A percentile compares a stretch with the other conserved stretches of the same genome.
Evolutionary conservation across 805 yeast genomes (phyloP).

Genomic region (Candida sanyiensis): DNA sequence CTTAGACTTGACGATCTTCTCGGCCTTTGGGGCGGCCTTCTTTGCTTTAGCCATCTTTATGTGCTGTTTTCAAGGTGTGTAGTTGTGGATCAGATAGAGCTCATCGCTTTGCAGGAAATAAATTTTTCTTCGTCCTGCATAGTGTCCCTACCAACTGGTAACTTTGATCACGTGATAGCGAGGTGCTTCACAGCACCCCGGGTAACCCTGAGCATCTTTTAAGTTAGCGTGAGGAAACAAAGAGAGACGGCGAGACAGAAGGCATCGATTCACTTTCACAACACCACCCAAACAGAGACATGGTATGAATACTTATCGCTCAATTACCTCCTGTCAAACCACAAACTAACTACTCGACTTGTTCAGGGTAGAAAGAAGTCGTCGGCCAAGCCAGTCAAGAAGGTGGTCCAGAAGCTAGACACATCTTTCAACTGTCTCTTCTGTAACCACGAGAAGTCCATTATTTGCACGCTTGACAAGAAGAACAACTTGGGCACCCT

Average conservation of each 20-base stretch:
- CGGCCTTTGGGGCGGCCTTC: conserved; percentile 10
- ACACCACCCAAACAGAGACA: too few species aligned
- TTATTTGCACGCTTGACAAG: conserved; percentile 82
- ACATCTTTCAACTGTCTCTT: conserved; percentile 85
- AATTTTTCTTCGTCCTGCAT: conserved; percentile 8
- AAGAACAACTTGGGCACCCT: conserved; percentile 77
- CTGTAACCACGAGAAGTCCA: conserved; percentile 93
- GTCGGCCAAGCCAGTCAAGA: conserved; percentile 74
- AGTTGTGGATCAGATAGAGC: neutral
- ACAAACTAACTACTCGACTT: conserved; percentile 6
- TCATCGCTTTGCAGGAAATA: conserved; percentile 16
- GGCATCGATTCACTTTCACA: too few species aligned
- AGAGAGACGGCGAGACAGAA: too few species aligned
- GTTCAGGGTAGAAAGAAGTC: conserved; percentile 77
- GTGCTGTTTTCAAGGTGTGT: neutral
- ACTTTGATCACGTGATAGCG: too few species aligned
- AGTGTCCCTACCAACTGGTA: conserved; percentile 7
- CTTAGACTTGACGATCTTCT: conserved; percentile 15
- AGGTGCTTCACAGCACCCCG: too few species aligned
- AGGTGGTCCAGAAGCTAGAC: conserved; percentile 72
- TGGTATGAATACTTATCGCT: conserved; percentile 10
- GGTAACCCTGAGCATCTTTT: too few species aligned
- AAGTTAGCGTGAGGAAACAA: too few species aligned
- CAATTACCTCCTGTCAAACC: too few species aligned
- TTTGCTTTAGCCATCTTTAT: conserved; percentile 10